These are phyloP conservation scores for Medicago lupulina DNA, from an alignment of 306 rosid genomes.

Conservation along the genomic window DNA sequence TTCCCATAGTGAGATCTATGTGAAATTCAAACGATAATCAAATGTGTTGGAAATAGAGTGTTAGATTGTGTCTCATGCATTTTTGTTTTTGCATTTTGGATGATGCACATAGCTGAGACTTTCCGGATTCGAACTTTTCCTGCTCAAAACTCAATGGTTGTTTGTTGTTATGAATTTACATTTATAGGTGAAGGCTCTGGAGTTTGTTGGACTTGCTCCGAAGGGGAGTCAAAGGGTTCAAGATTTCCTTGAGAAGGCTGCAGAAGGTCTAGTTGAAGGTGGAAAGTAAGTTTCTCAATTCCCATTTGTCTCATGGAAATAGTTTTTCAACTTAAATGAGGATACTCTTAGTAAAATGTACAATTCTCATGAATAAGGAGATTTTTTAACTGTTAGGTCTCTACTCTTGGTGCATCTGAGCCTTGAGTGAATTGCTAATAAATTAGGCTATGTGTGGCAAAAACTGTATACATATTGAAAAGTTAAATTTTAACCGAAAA, in stretches of 20 bases:
- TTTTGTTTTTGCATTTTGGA: neutral
- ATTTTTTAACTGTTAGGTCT: neutral
- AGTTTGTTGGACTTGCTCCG: slow-evolving; percentile 82
- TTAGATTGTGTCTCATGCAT: neutral
- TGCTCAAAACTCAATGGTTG: slow-evolving; percentile 23
- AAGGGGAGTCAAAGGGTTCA: slow-evolving; percentile 95
- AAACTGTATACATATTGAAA: neutral
- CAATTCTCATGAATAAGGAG: neutral
- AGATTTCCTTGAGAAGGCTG: slow-evolving; percentile 88
- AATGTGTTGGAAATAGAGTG: neutral
- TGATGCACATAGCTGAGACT: slow-evolving; percentile 1
- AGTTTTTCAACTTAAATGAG: neutral
- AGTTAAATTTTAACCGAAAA: neutral
- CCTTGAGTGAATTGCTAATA: neutral
- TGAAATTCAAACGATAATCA: neutral
- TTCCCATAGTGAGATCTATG: neutral
- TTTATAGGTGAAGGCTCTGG: slow-evolving; percentile 78
- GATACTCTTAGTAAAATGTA: neutral
- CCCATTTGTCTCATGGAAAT: slow-evolving; percentile 5
- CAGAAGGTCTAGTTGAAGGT: slow-evolving; percentile 91
- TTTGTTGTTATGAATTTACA: slow-evolving; percentile 26
- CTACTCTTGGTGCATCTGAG: neutral
- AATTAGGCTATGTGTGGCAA: neutral
- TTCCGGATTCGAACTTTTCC: neutral
- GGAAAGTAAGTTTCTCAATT: slow-evolving; percentile 85